These are phyloP conservation scores for Mycena belliarum DNA, from an alignment of 768 basidiomycete species.

Conservation along the genomic window DNA sequence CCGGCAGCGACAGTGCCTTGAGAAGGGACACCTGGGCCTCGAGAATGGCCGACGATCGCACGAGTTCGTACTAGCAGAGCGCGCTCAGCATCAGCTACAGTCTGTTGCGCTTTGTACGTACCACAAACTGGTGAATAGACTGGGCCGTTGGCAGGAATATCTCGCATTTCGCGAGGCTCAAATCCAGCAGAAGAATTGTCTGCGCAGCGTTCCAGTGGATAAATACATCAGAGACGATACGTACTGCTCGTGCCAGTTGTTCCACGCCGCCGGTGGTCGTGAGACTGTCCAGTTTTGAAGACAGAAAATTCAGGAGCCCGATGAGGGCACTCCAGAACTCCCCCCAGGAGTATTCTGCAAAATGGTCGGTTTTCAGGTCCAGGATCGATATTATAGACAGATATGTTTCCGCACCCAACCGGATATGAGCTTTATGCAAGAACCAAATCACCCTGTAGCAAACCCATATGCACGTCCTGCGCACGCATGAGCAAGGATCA, in stretches of 20 bases:
- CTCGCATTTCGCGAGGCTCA: constrained; percentile 54
- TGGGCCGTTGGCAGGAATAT: constrained; percentile 52
- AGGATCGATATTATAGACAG: background rate
- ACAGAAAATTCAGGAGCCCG: constrained; percentile 55
- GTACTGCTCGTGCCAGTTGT: constrained; percentile 55
- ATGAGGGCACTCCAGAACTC: constrained; percentile 63
- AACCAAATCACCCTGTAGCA: constrained; percentile 60
- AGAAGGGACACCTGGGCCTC: constrained; percentile 49
- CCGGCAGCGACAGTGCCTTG: constrained; percentile 38
- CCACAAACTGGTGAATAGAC: constrained; percentile 62
- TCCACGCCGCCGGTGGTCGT: constrained; percentile 53
- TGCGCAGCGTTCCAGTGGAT: constrained; percentile 19
- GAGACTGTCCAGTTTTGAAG: constrained; percentile 55
- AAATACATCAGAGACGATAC: constrained; percentile 11
- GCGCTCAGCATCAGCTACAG: background rate
- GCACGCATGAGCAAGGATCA: constrained; percentile 2
- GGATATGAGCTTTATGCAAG: constrained; percentile 51
- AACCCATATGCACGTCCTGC: constrained; percentile 56
- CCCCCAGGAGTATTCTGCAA: constrained; percentile 64
- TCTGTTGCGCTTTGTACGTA: constrained; percentile 35
- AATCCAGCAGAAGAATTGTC: constrained; percentile 56
- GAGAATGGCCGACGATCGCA: constrained; percentile 52
- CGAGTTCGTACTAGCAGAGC: constrained; percentile 58
- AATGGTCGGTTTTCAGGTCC: background rate
- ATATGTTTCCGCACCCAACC: constrained; percentile 49